Conservation (phyloP, 2,329 filamentous ascomycete genomes). For the Berkeleyomyces rouxiae region DNA sequence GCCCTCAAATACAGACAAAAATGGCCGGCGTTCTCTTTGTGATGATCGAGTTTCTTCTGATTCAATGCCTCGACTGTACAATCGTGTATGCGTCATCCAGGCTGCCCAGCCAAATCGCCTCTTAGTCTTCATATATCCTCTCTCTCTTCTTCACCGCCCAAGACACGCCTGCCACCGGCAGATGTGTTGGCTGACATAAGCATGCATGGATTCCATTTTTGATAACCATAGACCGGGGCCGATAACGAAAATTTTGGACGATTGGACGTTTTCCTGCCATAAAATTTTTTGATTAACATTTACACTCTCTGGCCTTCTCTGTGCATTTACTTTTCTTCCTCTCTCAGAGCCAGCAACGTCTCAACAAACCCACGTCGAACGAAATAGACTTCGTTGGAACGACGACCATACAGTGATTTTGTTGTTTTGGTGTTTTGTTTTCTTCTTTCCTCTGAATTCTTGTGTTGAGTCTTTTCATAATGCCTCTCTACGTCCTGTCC, state of each 20-base stretch:
- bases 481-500: conserved; percentile 69
- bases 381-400: conserved; percentile 10
- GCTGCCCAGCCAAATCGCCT: no score
- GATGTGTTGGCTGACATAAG: conserved; percentile 11
- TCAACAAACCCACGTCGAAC: conserved; percentile 7
- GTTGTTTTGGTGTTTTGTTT: conserved; percentile 6
- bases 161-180: neutral
- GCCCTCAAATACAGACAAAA: no score
- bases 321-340: conserved; percentile 8
- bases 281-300: conserved; percentile 14
- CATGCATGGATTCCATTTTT: conserved; percentile 10
- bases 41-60: no score
- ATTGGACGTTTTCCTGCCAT: conserved; percentile 13
- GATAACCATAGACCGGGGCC: conserved; percentile 13
- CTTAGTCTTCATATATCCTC: neutral
- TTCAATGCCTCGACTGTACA: no score
- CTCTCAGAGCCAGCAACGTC: conserved; percentile 8
- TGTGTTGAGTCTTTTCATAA: conserved; percentile 8
- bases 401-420: conserved; percentile 1
- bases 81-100: no score
- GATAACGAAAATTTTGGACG: conserved; percentile 15
- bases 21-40: no score
- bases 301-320: conserved; percentile 9
- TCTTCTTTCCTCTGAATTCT: conserved; percentile 1
- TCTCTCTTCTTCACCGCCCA: neutral